Conservation (phyloP, 768 basidiomycete species). For the Boletales sp. region DNA sequence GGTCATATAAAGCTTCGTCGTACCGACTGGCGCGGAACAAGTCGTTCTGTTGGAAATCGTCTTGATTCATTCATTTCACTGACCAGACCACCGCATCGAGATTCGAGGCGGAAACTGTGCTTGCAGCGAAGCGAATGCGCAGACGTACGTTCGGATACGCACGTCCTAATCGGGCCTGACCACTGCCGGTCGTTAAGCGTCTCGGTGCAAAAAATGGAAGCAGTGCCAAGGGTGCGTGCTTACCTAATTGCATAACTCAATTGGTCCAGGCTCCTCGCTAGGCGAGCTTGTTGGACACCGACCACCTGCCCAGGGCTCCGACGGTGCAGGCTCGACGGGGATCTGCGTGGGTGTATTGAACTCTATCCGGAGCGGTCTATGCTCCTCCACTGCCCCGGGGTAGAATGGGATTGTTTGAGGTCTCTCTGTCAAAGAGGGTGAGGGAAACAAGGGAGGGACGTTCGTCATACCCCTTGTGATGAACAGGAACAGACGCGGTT, state of each 20-base stretch:
- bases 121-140: constrained; percentile 20
- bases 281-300: constrained; percentile 14
- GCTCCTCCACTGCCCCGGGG: constrained; percentile 2
- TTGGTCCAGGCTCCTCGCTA: constrained; percentile 2
- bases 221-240: constrained; percentile 9
- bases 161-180: constrained; percentile 9
- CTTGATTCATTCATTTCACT: constrained; percentile 19
- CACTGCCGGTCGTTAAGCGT: constrained; percentile 19
- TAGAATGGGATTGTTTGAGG: constrained; percentile 7
- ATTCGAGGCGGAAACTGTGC: constrained; percentile 15
- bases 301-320: constrained; percentile 12
- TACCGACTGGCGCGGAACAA: constrained; percentile 24
- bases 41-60: constrained; percentile 16
- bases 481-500: constrained; percentile 11
- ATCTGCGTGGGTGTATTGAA: constrained; percentile 8
- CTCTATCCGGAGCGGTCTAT: constrained; percentile 11
- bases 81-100: constrained; percentile 12
- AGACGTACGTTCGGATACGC: constrained; percentile 6
- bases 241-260: constrained; percentile 21
- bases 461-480: background rate
- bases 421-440: too few species aligned
- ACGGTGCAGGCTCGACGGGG: constrained; percentile 22
- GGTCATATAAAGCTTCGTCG: constrained; percentile 8
- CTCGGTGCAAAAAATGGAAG: constrained; percentile 30
- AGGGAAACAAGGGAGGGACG: constrained; percentile 5